A percentile compares a stretch with the other conserved stretches of the same genome.
Evolutionary conservation across 139 green algal species (phyloP).

Genomic region (Coccomyxa sp.): DNA sequence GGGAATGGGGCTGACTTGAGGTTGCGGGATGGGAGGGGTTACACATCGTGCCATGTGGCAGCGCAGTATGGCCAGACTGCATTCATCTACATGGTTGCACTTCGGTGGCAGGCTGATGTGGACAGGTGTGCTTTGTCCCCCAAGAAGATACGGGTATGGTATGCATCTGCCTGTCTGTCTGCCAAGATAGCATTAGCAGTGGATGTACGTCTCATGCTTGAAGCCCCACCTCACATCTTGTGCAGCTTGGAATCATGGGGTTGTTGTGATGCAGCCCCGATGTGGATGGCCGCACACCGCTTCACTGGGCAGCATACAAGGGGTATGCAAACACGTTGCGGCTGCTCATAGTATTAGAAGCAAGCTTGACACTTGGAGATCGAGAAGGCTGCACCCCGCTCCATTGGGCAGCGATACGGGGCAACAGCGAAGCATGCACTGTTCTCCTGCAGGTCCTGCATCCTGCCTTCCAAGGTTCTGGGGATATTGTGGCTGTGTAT

Average conservation of each 20-base stretch:
- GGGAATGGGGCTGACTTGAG: conserved; percentile 43
- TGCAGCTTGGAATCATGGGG: neutral
- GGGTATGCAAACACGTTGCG: conserved; percentile 82
- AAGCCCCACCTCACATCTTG: too few species aligned
- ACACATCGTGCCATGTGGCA: conserved; percentile 68
- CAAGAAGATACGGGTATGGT: neutral
- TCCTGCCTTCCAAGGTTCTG: neutral
- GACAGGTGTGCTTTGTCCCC: conserved; percentile 49
- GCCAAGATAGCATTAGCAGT: neutral
- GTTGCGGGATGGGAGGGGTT: conserved; percentile 16
- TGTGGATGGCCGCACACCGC: conserved; percentile 40
- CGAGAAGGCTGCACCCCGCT: conserved; percentile 91
- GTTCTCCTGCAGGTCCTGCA: conserved; percentile 78
- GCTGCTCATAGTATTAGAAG: conserved; percentile 87
- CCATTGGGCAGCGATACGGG: conserved; percentile 94
- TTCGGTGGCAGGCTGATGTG: conserved; percentile 80
- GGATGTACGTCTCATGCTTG: neutral
- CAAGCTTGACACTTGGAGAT: conserved; percentile 48
- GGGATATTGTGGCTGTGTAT: too few species aligned
- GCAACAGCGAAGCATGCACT: conserved; percentile 84
- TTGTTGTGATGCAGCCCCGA: conserved; percentile 76
- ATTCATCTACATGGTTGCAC: conserved; percentile 83
- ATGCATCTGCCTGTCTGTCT: neutral
- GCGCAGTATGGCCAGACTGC: conserved; percentile 95
- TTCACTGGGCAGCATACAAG: conserved; percentile 36